These are phyloP conservation scores for Mycena capillaripes DNA, from an alignment of 768 basidiomycete species.

Conservation along the genomic window DNA sequence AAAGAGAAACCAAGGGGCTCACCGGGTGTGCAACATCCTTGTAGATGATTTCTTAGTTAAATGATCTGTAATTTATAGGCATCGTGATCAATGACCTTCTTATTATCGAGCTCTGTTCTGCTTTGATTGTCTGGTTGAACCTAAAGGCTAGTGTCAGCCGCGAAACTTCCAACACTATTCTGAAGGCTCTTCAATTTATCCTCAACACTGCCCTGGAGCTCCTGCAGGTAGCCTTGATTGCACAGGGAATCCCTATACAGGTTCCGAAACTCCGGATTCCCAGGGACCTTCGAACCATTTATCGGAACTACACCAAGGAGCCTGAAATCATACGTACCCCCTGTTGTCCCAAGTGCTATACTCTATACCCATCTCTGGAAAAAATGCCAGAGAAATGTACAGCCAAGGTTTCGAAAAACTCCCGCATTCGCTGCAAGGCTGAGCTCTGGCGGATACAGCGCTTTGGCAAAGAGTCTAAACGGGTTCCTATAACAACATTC, in stretches of 20 bases:
- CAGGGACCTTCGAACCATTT: slow-evolving; percentile 27
- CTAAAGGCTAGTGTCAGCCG: slow-evolving; percentile 30
- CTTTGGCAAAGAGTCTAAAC: slow-evolving; percentile 23
- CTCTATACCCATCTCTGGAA: slow-evolving; percentile 19
- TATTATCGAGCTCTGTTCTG: slow-evolving; percentile 24
- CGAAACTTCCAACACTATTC: slow-evolving; percentile 22
- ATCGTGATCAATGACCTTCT: slow-evolving; percentile 1
- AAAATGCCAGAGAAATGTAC: slow-evolving; percentile 26
- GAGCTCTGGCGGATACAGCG: slow-evolving; percentile 27
- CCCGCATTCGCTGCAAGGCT: slow-evolving; percentile 14
- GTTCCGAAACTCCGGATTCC: slow-evolving; percentile 25
- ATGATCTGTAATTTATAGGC: not conserved
- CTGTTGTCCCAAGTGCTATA: slow-evolving; percentile 31
- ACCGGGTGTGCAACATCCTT: slow-evolving; percentile 1
- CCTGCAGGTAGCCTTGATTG: slow-evolving; percentile 12
- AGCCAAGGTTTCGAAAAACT: slow-evolving; percentile 24
- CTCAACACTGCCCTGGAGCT: slow-evolving; percentile 11
- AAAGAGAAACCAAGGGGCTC: not conserved
- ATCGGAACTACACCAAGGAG: slow-evolving; percentile 2
- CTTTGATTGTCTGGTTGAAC: slow-evolving; percentile 29
- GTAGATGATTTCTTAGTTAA: not conserved
- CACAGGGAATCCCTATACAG: slow-evolving; percentile 24
- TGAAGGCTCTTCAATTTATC: slow-evolving; percentile 31
- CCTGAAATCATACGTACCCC: slow-evolving; percentile 26
- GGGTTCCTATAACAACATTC: slow-evolving; percentile 24